A percentile compares a stretch with the other conserved stretches of the same genome.
These are phyloP conservation scores for Aphanomyces stellatus DNA, from an alignment of 352 stramenopile species.

Conservation along the genomic window DNA sequence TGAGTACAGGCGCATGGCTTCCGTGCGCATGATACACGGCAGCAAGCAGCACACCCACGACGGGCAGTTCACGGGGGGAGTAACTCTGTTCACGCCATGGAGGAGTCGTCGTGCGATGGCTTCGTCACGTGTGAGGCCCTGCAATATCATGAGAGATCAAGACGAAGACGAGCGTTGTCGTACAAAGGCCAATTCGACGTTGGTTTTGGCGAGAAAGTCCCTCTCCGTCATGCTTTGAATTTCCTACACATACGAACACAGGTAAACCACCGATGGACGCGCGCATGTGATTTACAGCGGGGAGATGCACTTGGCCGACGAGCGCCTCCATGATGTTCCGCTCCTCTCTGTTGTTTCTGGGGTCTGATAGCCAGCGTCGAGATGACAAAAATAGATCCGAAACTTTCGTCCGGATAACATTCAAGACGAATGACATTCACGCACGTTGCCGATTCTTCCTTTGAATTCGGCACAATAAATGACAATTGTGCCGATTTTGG, in stretches of 20 bases:
- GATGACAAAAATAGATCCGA: slow-evolving; percentile 10
- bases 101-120: slow-evolving; percentile 54
- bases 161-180: no score
- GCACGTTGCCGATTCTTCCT: no score
- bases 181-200: slow-evolving; percentile 21
- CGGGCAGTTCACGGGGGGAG: slow-evolving; percentile 87
- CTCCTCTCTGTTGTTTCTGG: neutral
- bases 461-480: no score
- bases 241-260: slow-evolving; percentile 4
- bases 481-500: no score
- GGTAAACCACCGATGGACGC: neutral
- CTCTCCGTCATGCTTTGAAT: slow-evolving; percentile 21
- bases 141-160: neutral
- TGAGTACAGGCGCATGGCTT: slow-evolving; percentile 87
- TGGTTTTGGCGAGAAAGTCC: slow-evolving; percentile 21
- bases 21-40: slow-evolving; percentile 86
- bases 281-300: neutral
- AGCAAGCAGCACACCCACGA: slow-evolving; percentile 92
- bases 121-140: slow-evolving; percentile 59
- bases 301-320: slow-evolving; percentile 18
- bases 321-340: slow-evolving; percentile 12
- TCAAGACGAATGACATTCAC: no score
- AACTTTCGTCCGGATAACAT: slow-evolving; percentile 11
- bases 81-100: slow-evolving; percentile 85
- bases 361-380: slow-evolving; percentile 2